Percentiles rank a stretch among this genome's conserved stretches.
These are phyloP conservation scores for Trametes meyenii DNA, from an alignment of 768 basidiomycete species.

Conservation along the genomic window DNA sequence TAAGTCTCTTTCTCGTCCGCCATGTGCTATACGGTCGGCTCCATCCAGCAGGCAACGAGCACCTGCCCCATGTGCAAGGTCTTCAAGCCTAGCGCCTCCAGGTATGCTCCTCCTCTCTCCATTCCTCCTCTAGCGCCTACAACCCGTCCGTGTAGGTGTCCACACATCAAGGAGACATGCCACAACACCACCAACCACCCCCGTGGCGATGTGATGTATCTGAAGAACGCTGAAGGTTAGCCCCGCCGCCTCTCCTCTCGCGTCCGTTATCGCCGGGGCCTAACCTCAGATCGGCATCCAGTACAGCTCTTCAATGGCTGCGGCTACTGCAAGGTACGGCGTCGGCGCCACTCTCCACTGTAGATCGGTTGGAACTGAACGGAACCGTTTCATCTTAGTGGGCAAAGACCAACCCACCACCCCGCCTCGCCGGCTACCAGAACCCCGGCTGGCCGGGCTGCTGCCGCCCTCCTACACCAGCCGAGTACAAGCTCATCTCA, in stretches of 20 bases:
- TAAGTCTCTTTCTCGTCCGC: constrained; percentile 30
- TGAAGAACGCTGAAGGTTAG: constrained; percentile 88
- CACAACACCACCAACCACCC: constrained; percentile 75
- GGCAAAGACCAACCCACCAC: constrained; percentile 61
- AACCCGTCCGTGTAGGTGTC: constrained; percentile 55
- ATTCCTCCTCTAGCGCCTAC: constrained; percentile 29
- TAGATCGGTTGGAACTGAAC: constrained; percentile 10
- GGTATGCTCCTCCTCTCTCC: constrained; percentile 41
- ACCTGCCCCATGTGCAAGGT: constrained; percentile 87
- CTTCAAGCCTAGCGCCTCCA: constrained; percentile 60
- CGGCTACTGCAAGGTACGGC: constrained; percentile 84
- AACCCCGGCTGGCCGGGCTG: constrained; percentile 90
- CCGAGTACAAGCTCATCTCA: constrained; percentile 64
- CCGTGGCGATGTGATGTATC: constrained; percentile 72
- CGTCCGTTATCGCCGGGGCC: constrained; percentile 24
- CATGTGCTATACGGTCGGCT: constrained; percentile 78
- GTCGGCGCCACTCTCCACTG: constrained; percentile 22
- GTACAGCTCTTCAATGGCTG: constrained; percentile 85
- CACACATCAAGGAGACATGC: constrained; percentile 75
- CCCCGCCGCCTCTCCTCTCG: constrained; percentile 28
- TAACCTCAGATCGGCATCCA: constrained; percentile 34
- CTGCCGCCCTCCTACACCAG: constrained; percentile 70
- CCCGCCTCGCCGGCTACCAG: constrained; percentile 57
- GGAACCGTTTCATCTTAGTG: constrained; percentile 52
- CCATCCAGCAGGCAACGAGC: constrained; percentile 65